Base-by-base conservation (phyloP, 2,329 filamentous ascomycete species). In the Hymenoscyphus linearis region DNA sequence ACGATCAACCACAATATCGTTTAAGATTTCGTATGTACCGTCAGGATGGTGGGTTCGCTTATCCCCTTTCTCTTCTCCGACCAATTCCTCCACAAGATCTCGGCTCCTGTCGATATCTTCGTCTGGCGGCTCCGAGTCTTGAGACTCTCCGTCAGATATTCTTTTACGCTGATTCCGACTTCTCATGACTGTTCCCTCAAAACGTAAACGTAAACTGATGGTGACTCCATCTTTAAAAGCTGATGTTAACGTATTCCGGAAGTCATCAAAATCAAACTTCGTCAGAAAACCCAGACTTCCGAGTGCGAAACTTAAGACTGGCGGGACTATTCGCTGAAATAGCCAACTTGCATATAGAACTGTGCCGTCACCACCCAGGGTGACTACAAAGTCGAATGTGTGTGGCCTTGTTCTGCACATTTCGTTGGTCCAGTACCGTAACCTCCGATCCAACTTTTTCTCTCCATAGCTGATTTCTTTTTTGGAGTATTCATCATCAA, bases 321-420 rank as follows among this genome's bases (percentile, higher is more conserved):
- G 95, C 5, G 95, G 95, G 0, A 98, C 93, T 54, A 98, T 89
- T 50, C 90, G 86, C 77, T 99, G 95, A 74, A 99, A 99, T 1
- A 99, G 80, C 93, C 93, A 98, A 71, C 91, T 96, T 3, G 93
- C 90, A 72, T 96, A 98, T 12, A 99, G 79, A 6, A 99, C 93
- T 0, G 95, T 99, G n/a, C 95, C 95, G 72, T 99, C 95, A 13
- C 95, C 95, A 55, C 92, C 93, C 2, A 96, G 82, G 0, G 93
- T 96, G 54, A 99, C 85, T 57, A 96, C 87, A 71, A 99, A 96
- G 75, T 99, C 95, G 72, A 98, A 97, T 0, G 85, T 88, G 69
- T 96, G 91, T 3, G 93, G 93, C 62, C 87, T 83, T 47, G 85
- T 81, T 55, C 82, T 82, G 68, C 92, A 96, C 71, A 97, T 86